phyloP scores from a whole-genome alignment of 2,329 filamentous ascomycete genomes.

The Neophaeococcomyces mojaviensis region DNA sequence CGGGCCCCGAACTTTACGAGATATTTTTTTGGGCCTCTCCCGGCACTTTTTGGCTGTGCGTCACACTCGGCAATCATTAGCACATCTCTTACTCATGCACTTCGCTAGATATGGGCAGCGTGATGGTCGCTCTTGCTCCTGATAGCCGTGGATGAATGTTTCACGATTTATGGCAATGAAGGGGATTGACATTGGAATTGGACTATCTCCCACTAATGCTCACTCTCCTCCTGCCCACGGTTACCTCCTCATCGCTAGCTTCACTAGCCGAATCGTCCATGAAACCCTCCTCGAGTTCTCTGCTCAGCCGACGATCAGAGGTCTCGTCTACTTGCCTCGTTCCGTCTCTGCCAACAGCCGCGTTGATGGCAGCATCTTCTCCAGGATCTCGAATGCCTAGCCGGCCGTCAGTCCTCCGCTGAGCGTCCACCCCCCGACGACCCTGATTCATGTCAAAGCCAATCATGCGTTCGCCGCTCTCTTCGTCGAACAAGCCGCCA shows the following conservation, averaged over 20 bases:
- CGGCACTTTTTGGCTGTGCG: no score
- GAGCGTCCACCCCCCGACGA: slow-evolving; percentile 11
- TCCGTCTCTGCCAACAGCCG: slow-evolving; percentile 24
- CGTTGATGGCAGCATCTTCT: slow-evolving; percentile 6
- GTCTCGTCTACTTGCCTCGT: slow-evolving; percentile 22
- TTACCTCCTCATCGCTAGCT: slow-evolving; percentile 51
- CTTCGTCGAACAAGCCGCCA: slow-evolving; percentile 57
- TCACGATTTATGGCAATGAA: no score
- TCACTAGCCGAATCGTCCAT: slow-evolving; percentile 48
- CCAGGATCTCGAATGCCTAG: slow-evolving; percentile 5
- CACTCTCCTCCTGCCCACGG: slow-evolving; percentile 4
- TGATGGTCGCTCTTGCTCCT: no score
- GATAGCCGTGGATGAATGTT: no score
- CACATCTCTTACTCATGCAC: no score
- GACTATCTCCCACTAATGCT: background rate
- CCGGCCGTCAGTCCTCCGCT: slow-evolving; percentile 1
- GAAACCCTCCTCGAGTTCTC: slow-evolving; percentile 72
- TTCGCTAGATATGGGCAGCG: no score
- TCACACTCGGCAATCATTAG: no score
- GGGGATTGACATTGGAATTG: background rate
- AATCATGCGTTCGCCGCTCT: slow-evolving; percentile 52
- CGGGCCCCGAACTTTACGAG: background rate
- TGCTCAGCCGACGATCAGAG: slow-evolving; percentile 58
- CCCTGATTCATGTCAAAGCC: slow-evolving; percentile 47
- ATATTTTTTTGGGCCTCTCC: background rate